Evolutionary conservation across 2,329 filamentous ascomycete species (phyloP).

Genomic region (Ophiobolus disseminans): DNA sequence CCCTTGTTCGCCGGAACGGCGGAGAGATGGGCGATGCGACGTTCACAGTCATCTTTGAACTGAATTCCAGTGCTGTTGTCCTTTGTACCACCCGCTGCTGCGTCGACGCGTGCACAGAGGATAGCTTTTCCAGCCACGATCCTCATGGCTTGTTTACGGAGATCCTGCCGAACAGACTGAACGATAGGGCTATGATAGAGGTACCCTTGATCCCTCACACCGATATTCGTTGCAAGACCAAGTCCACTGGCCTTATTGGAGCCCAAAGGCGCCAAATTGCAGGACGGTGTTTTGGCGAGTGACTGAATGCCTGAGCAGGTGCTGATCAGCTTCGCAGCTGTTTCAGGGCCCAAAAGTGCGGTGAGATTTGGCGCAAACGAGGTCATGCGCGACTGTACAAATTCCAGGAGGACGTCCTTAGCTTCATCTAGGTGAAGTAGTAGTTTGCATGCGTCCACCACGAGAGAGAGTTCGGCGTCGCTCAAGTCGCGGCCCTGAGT

Average conservation of each 20-base stretch:
- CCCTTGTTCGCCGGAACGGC: slow-evolving; percentile 91
- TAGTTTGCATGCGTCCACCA: slow-evolving; percentile 84
- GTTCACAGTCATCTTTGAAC: slow-evolving; percentile 80
- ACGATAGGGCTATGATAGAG: slow-evolving; percentile 93
- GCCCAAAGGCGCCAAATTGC: slow-evolving; percentile 89
- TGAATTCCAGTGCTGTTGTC: slow-evolving; percentile 85
- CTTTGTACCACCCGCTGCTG: slow-evolving; percentile 78
- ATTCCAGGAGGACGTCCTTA: slow-evolving; percentile 86
- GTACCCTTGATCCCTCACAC: slow-evolving; percentile 89
- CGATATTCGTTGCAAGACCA: slow-evolving; percentile 91
- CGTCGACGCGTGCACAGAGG: slow-evolving; percentile 89
- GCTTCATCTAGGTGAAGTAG: slow-evolving; percentile 85
- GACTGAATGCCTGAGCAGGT: slow-evolving; percentile 86
- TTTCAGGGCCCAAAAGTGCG: slow-evolving; percentile 86
- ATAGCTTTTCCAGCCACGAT: slow-evolving; percentile 94
- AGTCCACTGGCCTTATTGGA: slow-evolving; percentile 83
- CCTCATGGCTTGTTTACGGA: slow-evolving; percentile 92
- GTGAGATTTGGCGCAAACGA: slow-evolving; percentile 95
- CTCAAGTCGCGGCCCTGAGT: slow-evolving; percentile 81
- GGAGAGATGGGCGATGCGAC: slow-evolving; percentile 89
- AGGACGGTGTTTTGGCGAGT: slow-evolving; percentile 89
- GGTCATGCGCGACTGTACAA: slow-evolving; percentile 96
- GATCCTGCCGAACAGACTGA: slow-evolving; percentile 79
- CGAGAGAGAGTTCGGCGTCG: slow-evolving; percentile 74
- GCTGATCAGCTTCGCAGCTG: slow-evolving; percentile 97